Conservation (phyloP, 139 green algal genomes). For the Coelastrella sp. region DNA sequence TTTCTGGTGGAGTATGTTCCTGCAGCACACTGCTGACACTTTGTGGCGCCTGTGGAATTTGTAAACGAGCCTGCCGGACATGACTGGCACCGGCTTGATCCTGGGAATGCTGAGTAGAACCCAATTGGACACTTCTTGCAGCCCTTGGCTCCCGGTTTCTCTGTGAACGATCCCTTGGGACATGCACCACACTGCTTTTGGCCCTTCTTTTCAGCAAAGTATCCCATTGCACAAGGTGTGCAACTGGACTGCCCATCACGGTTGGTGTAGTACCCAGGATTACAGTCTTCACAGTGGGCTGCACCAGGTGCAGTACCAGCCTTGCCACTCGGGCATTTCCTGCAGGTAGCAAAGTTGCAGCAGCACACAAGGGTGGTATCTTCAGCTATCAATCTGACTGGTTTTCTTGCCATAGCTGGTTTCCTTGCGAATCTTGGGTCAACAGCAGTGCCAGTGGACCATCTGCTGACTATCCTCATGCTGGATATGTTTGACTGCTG, state of each 20-base stretch:
- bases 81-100: constrained; percentile 30
- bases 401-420: too few species aligned
- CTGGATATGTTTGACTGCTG: too few species aligned
- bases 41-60: neutral
- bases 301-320: constrained; percentile 12
- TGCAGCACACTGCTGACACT: constrained; percentile 24
- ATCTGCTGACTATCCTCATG: too few species aligned
- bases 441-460: too few species aligned
- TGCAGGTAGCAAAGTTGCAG: neutral
- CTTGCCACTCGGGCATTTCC: constrained; percentile 36
- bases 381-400: too few species aligned
- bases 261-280: constrained; percentile 42
- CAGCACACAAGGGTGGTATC: too few species aligned
- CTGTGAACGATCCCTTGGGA: constrained; percentile 40
- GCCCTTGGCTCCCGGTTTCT: constrained; percentile 5
- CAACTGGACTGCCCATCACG: constrained; percentile 29
- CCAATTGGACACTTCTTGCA: constrained; percentile 47
- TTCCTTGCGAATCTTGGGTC: too few species aligned
- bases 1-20: constrained; percentile 46
- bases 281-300: constrained; percentile 17
- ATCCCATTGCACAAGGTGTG: constrained; percentile 29
- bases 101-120: constrained; percentile 23
- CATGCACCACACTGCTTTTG: constrained; percentile 24
- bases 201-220: constrained; percentile 1
- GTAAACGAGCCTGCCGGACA: constrained; percentile 46